phyloP scores from a whole-genome alignment of 495 filamentous ascomycete species.

The Articulospora tetracladia region DNA sequence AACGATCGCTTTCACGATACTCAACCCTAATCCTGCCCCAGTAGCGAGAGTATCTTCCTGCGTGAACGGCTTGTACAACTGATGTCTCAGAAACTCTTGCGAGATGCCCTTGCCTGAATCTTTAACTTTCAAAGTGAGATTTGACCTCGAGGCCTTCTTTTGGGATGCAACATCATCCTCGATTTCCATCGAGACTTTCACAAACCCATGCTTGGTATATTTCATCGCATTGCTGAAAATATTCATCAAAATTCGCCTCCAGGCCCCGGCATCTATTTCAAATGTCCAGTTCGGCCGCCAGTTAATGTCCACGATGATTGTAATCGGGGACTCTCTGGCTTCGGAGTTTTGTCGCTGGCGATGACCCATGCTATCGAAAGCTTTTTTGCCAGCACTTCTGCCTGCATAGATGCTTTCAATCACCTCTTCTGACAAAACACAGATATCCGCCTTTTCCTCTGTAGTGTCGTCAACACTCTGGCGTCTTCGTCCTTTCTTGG shows the following conservation, averaged over 20 bases:
- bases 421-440: conserved; percentile 36
- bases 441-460: conserved; percentile 29
- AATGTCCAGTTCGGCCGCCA: conserved; percentile 30
- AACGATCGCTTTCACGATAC: conserved; percentile 64
- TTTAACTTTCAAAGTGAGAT: conserved; percentile 26
- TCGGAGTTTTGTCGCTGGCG: conserved; percentile 12
- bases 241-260: conserved; percentile 42
- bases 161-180: conserved; percentile 6
- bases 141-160: conserved; percentile 4
- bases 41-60: conserved; percentile 64
- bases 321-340: conserved; percentile 18
- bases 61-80: conserved; percentile 65
- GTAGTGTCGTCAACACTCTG: conserved; percentile 13
- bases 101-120: conserved; percentile 53
- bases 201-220: conserved; percentile 26
- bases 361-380: conserved; percentile 10
- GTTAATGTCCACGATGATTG: conserved; percentile 34
- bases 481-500: conserved; percentile 4
- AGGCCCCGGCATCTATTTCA: conserved; percentile 38
- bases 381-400: conserved; percentile 25
- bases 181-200: conserved; percentile 16
- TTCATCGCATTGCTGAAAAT: conserved; percentile 44
- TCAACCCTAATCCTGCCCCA: conserved; percentile 68
- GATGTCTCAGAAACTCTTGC: conserved; percentile 61
- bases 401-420: conserved; percentile 40